Evolutionary conservation across 805 yeast species (phyloP).

Genomic region (Wickerhamiella lipophila): DNA sequence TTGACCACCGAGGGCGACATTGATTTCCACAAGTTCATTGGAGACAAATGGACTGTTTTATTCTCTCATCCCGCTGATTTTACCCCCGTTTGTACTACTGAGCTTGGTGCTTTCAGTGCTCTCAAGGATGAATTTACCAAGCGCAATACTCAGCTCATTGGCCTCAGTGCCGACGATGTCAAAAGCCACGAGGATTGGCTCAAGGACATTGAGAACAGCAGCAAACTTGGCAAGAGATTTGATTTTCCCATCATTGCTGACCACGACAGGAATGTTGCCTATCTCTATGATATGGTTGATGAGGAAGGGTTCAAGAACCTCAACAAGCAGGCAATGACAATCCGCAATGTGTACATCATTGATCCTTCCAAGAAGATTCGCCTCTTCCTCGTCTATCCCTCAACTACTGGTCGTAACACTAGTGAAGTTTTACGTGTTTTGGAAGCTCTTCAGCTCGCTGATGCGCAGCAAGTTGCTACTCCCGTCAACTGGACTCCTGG

Average conservation of each 20-base stretch:
- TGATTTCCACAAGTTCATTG: slow-evolving; percentile 77
- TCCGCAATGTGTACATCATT: slow-evolving; percentile 83
- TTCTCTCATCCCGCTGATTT: slow-evolving; percentile 95
- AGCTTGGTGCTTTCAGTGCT: slow-evolving; percentile 84
- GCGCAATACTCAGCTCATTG: slow-evolving; percentile 79
- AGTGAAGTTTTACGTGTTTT: slow-evolving; percentile 82
- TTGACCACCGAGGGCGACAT: slow-evolving; percentile 71
- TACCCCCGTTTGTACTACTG: slow-evolving; percentile 95
- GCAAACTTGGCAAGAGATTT: slow-evolving; percentile 54
- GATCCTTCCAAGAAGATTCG: slow-evolving; percentile 86
- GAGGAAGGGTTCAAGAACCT: slow-evolving; percentile 69
- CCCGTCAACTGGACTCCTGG: slow-evolving; percentile 88
- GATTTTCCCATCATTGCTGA: slow-evolving; percentile 88
- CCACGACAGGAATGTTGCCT: slow-evolving; percentile 70
- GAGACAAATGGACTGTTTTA: slow-evolving; percentile 74
- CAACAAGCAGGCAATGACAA: slow-evolving; percentile 66
- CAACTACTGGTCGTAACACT: slow-evolving; percentile 89
- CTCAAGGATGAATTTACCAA: slow-evolving; percentile 78
- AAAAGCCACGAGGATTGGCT: slow-evolving; percentile 77
- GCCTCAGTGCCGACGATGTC: slow-evolving; percentile 74
- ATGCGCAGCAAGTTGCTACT: slow-evolving; percentile 70
- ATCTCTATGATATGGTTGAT: slow-evolving; percentile 75
- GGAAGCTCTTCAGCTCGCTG: slow-evolving; percentile 69
- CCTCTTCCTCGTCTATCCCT: slow-evolving; percentile 78
- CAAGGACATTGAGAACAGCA: slow-evolving; percentile 77